These are phyloP conservation scores for Xylaria sp. DNA, from an alignment of 495 filamentous ascomycete species.

Conservation along the genomic window DNA sequence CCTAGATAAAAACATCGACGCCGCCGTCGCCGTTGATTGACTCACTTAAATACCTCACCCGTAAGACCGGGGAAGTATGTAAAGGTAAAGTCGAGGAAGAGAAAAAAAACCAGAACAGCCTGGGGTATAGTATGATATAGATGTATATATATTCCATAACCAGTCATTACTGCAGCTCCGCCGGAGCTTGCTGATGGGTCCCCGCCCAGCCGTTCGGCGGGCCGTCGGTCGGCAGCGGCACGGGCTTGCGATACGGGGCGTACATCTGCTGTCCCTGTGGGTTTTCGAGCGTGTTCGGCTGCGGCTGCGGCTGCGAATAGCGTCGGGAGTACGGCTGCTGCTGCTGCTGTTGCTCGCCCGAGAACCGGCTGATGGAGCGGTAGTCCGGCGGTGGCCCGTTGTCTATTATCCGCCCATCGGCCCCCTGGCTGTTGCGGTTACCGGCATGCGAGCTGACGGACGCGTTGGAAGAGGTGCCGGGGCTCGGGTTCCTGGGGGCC, in stretches of 20 bases:
- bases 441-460: slow-evolving; percentile 5
- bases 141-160: background rate
- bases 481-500: slow-evolving; percentile 1
- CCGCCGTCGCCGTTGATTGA: background rate
- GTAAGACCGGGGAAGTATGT: background rate
- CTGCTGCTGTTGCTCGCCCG: too few relatives aligned
- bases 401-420: background rate
- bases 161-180: slow-evolving; percentile 22
- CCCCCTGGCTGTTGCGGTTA: slow-evolving; percentile 17
- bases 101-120: background rate
- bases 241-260: slow-evolving; percentile 14
- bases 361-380: slow-evolving; percentile 4
- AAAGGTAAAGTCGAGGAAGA: too few relatives aligned
- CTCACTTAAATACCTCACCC: too few relatives aligned
- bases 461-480: background rate
- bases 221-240: background rate
- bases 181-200: background rate
- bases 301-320: background rate
- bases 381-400: background rate
- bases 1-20: background rate
- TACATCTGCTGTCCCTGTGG: background rate
- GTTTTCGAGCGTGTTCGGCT: background rate
- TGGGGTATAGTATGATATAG: background rate
- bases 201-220: background rate
- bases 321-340: background rate